These are phyloP conservation scores for Carex myosuroides DNA, from an alignment of 176 grass and related monocot species.

Conservation along the genomic window DNA sequence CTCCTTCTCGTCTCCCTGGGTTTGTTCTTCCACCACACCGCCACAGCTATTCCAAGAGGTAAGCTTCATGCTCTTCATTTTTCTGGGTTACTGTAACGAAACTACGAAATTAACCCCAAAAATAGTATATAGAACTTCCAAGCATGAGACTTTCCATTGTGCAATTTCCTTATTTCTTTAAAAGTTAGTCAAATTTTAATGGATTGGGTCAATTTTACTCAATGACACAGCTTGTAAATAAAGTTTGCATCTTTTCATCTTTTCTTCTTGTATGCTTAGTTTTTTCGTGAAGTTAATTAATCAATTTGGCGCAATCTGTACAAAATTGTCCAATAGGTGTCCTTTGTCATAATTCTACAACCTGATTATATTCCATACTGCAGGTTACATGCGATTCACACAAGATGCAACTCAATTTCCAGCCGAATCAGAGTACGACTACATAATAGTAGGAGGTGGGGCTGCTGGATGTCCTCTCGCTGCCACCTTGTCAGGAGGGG, in stretches of 20 bases:
- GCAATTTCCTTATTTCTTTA: not conserved
- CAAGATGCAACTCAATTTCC: conserved; percentile 39
- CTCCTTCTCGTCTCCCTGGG: not conserved
- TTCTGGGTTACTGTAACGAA: not conserved
- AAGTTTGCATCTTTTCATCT: not conserved
- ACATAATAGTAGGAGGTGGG: conserved; percentile 83
- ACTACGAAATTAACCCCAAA: not conserved
- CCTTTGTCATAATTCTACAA: not conserved
- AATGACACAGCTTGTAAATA: not conserved
- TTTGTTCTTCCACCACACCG: not conserved
- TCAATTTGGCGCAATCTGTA: not conserved
- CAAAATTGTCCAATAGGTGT: not conserved
- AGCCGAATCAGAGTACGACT: conserved; percentile 60
- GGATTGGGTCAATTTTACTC: not conserved
- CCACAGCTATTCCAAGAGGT: conserved; percentile 4
- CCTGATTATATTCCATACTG: not conserved
- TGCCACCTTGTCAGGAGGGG: conserved; percentile 51
- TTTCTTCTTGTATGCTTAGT: not conserved
- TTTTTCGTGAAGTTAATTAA: not conserved
- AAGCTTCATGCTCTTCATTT: not conserved
- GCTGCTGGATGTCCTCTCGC: conserved; percentile 66
- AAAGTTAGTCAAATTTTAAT: not conserved
- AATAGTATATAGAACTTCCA: not conserved
- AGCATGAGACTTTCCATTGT: not conserved
- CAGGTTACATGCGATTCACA: conserved; percentile 51